Base-by-base conservation (phyloP, 768 basidiomycete species). In the Hortiboletus campestris region DNA sequence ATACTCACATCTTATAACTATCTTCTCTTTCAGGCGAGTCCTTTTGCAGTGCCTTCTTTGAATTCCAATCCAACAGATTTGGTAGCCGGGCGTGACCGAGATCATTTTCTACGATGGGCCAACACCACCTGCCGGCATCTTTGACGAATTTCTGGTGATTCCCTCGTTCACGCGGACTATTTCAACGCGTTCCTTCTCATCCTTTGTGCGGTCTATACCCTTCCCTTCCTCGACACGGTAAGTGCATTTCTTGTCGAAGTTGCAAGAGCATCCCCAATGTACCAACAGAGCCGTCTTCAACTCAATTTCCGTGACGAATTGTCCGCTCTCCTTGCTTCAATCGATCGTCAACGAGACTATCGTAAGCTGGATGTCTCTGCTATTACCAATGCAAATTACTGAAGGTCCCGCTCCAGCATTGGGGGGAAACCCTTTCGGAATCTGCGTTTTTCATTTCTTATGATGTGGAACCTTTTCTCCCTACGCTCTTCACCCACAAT, bases 81-180 rank as follows among this genome's bases (percentile, higher is more conserved):
- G 2, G 1, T 16, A 67, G 67, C 53, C 47, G 22, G 47, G 53
- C 32, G 46, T 48, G 31, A 68, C 65, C 44, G 59, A 72, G 12
- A 48, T 80, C 6, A 22, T 86, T 11, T 86, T 87, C 64, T 86
- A 86, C 58, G 80, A 86, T 58, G 80, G 61, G 1, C 82, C 56
- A 4, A 43, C 34, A 14, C 63, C 52, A 17, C 67, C 63, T 6
- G 4, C 40, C 14, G 63, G 65, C 1, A 40, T 63, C 8, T 63
- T 65, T 52, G 67, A 69, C 9, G 59, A 58, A 31, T 54, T 83
- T 34, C 36, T 61, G 2, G 51, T 47, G 4, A 64, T 68, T 43
- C 44, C 56, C 8, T 47, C 49, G 11, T 14, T 55, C 34, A 48
- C n/a, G 14, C n/a, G n/a, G 31, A 10, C 57, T 12, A 3, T 65